These are phyloP conservation scores for Excoecaria agallocha DNA, from an alignment of 345 rosid species.

Conservation along the genomic window DNA sequence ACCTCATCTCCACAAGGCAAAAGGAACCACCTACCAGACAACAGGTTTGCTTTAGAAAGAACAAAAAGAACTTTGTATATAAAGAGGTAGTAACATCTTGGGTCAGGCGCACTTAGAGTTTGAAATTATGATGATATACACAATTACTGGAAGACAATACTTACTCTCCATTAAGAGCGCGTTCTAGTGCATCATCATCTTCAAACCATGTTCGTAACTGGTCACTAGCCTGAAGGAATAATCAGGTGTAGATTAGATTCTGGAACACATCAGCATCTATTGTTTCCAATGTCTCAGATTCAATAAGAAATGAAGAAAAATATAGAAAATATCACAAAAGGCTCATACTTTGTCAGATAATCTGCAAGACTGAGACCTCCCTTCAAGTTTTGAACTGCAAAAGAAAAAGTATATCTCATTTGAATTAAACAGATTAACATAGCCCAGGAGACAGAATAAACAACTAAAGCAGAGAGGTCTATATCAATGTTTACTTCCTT, in stretches of 20 bases:
- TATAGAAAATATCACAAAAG: slow-evolving; percentile 3
- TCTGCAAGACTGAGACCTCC: slow-evolving; percentile 70
- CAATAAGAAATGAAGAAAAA: background rate
- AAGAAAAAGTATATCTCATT: slow-evolving; percentile 3
- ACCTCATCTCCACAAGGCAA: slow-evolving; percentile 47
- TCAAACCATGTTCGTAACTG: slow-evolving; percentile 46
- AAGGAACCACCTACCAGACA: slow-evolving; percentile 63
- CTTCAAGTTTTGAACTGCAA: slow-evolving; percentile 80
- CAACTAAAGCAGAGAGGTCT: too few relatives aligned
- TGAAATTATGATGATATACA: background rate
- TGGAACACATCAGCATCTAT: background rate
- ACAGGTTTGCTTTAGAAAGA: background rate
- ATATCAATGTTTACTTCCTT: too few relatives aligned
- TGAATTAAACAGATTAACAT: background rate
- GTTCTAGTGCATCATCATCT: slow-evolving; percentile 78
- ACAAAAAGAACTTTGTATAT: background rate
- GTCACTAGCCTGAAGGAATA: slow-evolving; percentile 43
- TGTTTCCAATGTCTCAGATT: background rate
- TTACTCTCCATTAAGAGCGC: slow-evolving; percentile 73
- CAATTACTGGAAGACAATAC: slow-evolving; percentile 29
- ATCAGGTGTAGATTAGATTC: slow-evolving; percentile 10
- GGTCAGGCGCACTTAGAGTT: background rate
- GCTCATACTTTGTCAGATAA: slow-evolving; percentile 72
- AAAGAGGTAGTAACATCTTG: background rate
- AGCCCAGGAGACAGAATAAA: too few relatives aligned